Percentiles rank a stretch among this genome's conserved stretches.
These are phyloP conservation scores for Penicillium antarcticum DNA, from an alignment of 495 filamentous ascomycete species.

Conservation along the genomic window DNA sequence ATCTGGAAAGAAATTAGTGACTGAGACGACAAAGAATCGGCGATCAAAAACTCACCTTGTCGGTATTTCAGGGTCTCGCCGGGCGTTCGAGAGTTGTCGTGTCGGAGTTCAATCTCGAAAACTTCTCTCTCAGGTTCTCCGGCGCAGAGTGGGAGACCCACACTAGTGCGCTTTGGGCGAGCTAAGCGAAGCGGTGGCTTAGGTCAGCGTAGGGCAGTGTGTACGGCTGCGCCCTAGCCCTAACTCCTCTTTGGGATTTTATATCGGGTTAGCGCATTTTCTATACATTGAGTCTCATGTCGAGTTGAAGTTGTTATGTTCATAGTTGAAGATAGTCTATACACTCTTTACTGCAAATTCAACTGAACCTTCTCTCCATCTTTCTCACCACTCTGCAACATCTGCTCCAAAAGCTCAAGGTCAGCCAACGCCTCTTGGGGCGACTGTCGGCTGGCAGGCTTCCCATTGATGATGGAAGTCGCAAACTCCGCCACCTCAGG, in stretches of 20 bases:
- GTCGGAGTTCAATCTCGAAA: constrained; percentile 46
- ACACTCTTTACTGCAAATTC: constrained; percentile 15
- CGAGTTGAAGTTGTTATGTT: background rate
- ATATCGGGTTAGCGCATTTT: background rate
- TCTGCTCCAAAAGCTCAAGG: constrained; percentile 64
- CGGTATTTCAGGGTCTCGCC: constrained; percentile 42
- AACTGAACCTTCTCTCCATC: constrained; percentile 44
- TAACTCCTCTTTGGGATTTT: constrained; percentile 7
- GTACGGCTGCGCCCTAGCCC: constrained; percentile 15
- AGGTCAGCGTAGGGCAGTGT: constrained; percentile 26
- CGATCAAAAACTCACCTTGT: constrained; percentile 38
- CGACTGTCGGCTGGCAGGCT: constrained; percentile 48
- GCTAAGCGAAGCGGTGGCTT: constrained; percentile 38
- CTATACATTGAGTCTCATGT: no score
- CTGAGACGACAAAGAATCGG: constrained; percentile 1
- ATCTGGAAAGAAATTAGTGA: constrained; percentile 56
- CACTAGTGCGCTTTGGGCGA: constrained; percentile 35
- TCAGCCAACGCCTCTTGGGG: constrained; percentile 68
- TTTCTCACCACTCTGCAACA: constrained; percentile 60
- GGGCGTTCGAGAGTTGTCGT: constrained; percentile 50
- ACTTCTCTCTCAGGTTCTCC: constrained; percentile 26
- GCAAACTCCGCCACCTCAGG: constrained; percentile 68
- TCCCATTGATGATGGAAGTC: constrained; percentile 43
- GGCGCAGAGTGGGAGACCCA: constrained; percentile 29
- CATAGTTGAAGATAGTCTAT: background rate